Base-by-base conservation (phyloP, 345 rosid species). In the Gossypium australe region DNA sequence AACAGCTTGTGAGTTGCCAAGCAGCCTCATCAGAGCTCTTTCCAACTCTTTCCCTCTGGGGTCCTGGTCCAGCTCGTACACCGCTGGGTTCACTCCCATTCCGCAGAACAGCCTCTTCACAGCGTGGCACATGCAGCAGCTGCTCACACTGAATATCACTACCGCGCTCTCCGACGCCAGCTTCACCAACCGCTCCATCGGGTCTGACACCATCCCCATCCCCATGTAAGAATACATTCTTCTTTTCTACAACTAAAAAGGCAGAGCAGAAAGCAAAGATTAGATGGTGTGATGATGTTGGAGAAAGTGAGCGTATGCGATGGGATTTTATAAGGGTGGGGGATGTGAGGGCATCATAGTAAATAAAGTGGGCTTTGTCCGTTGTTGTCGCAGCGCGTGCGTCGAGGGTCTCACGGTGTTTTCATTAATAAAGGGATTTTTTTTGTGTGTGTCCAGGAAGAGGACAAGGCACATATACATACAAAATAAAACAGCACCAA, bases 81-180 rank as follows among this genome's bases (percentile, higher is more conserved):
- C 90, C 0, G 87, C 82, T 9, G 90, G 90, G 80, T 77, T 85
- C 77, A 89, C 94, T 0, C 94, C 94, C 94, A 89, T 84, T 62
- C 92, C 90, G 55, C 90, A 82, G 58, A 89, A 86, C 22, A 89
- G 82, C 74, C 89, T 78, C 85, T 89, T 88, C 78, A 88, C 90
- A 0, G 94, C 90, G 41, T 88, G 94, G 78, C 94, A 89, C 90
- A 89, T 86, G 86, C 89, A 87, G 56, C 92, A 87, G 57, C 86
- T 80, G 59, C 89, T 87, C 12, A 84, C 20, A 56, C 90, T 89
- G 77, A 88, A 87, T 75, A 89, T 76, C 85, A 88, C 90, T 53
- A 89, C 90, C 10, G 94, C 91, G 27, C 94, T 87, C 85, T 75
- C 89, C 0, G 89, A 80, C 1, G 87, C 91, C 78, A 89, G 77